Percentiles rank a stretch among this genome's conserved stretches.
Conservation (phyloP, 768 basidiomycete species). For the Phanerochaete carnosa region DNA sequence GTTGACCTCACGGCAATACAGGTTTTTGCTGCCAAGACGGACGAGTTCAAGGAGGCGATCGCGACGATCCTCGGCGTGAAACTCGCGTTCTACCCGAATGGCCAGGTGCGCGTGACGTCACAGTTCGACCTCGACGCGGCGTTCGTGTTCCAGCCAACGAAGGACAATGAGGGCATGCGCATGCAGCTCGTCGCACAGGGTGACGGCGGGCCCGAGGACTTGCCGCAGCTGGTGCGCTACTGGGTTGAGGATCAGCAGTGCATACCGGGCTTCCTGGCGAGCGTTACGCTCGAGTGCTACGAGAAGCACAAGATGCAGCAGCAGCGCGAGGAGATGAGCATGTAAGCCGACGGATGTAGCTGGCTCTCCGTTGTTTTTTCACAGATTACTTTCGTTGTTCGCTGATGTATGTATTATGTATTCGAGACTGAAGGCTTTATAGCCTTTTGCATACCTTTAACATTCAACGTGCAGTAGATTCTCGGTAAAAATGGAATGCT, state of each 20-base stretch:
- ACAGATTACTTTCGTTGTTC: background rate
- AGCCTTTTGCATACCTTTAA: too few species aligned
- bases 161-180: constrained; percentile 29
- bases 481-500: too few species aligned
- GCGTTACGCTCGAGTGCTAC: constrained; percentile 84
- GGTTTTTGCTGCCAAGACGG: constrained; percentile 82
- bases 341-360: background rate
- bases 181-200: constrained; percentile 78
- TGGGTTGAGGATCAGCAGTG: constrained; percentile 87
- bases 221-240: constrained; percentile 73
- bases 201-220: constrained; percentile 70
- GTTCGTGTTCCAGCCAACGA: constrained; percentile 77
- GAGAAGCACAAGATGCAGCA: constrained; percentile 43
- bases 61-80: constrained; percentile 88
- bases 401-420: background rate
- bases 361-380: too few species aligned
- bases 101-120: constrained; percentile 87
- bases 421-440: background rate
- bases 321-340: background rate
- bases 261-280: constrained; percentile 86
- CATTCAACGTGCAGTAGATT: too few species aligned
- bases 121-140: constrained; percentile 84
- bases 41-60: constrained; percentile 90
- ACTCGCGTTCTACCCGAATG: constrained; percentile 87
- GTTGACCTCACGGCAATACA: too few species aligned